These are phyloP conservation scores for Globisporangium alternatum DNA, from an alignment of 352 stramenopile species.

Conservation along the genomic window DNA sequence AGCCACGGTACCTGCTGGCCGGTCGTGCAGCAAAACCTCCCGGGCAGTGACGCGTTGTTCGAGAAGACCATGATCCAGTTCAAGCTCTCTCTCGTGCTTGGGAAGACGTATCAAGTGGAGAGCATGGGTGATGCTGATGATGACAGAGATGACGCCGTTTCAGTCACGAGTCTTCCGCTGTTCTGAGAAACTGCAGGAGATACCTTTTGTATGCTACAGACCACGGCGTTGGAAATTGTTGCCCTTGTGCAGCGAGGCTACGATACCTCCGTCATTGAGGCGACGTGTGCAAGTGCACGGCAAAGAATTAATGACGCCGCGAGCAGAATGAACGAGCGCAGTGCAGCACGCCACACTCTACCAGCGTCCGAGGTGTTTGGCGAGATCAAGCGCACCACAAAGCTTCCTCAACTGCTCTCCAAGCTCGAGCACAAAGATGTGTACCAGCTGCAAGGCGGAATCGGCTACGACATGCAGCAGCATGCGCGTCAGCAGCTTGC, in stretches of 20 bases:
- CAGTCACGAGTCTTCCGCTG: not conserved
- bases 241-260: constrained; percentile 11
- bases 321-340: not conserved
- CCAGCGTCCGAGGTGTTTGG: not conserved
- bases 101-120: not conserved
- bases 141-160: not conserved
- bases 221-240: not conserved
- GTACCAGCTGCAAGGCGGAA: not conserved
- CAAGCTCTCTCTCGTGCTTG: constrained; percentile 18
- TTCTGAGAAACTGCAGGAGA: constrained; percentile 2
- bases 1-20: constrained; percentile 52
- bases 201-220: constrained; percentile 21
- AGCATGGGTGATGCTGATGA: not conserved
- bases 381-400: not conserved
- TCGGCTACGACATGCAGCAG: not conserved
- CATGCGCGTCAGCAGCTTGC: not conserved
- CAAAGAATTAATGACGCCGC: not conserved
- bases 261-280: constrained; percentile 1
- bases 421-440: not conserved
- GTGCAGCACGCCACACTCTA: not conserved
- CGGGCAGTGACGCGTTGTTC: constrained; percentile 28
- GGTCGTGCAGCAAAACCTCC: constrained; percentile 33
- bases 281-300: not conserved
- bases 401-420: not conserved
- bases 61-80: constrained; percentile 37